Evolutionary conservation across 345 rosid species (phyloP), one percentile per base, ranked within the genome.

Genomic region (Luvunga scandens): DNA sequence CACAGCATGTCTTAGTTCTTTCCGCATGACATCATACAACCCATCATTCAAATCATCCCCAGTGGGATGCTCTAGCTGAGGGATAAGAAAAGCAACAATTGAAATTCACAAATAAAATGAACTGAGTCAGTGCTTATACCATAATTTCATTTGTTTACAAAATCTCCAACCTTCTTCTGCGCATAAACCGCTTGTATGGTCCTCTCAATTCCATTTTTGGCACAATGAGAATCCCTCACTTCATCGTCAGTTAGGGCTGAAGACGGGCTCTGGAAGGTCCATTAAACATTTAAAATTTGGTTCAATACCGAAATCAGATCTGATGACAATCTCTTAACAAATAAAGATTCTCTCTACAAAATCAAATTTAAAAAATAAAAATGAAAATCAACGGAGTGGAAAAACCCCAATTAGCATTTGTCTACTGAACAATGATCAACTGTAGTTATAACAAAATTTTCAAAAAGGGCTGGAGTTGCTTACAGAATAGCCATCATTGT

Each of bases 201-300:
- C 80, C 81, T 89, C 84, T 91, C 97, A 56, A 25, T 72, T 78
- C 89, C 90, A 69, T 85, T 87, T 81, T 81, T 85, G 78, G 72
- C 77, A 42, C 84, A 76, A 73, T 79, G 63, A 66, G 81, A 81
- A 68, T 89, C 92, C 71, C 85, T 91, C 39, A 84, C 91, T 83
- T 96, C 99, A 71, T 94, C 99, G 81, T 92, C 98, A 73, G 99
- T 96, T 73, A 96, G 80, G 69, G 85, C 86, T 45, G 97, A 91
- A n/a, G 98, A 94, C 22, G 90, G 95, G 77, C 97, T 94, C 99
- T 96, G 89, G 42, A 83, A 88, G 82, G 75, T 66, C 73, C 78
- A 36, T 50, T 50, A 72, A 36, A 34, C 27, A 34, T 53, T 64
- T 69, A 27, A 63, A 60, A 76, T 39, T 57, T 31, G 25, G 45